phyloP scores from a whole-genome alignment of 2,329 filamentous ascomycete genomes.

The Sarocladium brachiariae region DNA sequence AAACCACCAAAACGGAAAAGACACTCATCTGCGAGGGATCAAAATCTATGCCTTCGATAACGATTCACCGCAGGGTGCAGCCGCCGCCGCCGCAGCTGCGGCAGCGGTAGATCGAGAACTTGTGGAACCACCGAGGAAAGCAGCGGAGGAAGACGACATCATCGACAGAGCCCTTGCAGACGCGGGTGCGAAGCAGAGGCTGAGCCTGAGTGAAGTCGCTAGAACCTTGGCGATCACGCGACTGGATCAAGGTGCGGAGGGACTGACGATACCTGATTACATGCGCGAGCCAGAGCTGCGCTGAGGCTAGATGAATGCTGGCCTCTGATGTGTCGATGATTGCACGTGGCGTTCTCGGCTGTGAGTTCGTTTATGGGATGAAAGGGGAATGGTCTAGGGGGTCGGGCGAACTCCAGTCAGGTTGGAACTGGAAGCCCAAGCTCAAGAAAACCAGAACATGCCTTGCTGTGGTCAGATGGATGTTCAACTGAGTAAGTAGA shows the following conservation, averaged over 20 bases:
- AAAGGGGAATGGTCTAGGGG: too few species aligned
- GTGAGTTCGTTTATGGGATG: too few species aligned
- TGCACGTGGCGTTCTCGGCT: slow-evolving; percentile 2
- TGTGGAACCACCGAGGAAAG: slow-evolving; percentile 8
- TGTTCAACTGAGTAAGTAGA: too few species aligned
- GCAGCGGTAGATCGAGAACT: slow-evolving; percentile 12
- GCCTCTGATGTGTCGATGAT: neutral
- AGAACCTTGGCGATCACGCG: slow-evolving; percentile 21
- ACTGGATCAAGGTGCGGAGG: slow-evolving; percentile 27
- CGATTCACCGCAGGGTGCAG: slow-evolving; percentile 33
- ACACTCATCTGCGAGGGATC: slow-evolving; percentile 91
- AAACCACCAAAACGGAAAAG: slow-evolving; percentile 98
- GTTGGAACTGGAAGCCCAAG: too few species aligned
- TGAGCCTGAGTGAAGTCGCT: slow-evolving; percentile 22
- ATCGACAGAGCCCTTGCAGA: neutral
- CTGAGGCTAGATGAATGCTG: slow-evolving; percentile 15
- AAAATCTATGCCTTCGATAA: slow-evolving; percentile 68
- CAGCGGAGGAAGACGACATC: slow-evolving; percentile 1
- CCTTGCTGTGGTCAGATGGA: too few species aligned
- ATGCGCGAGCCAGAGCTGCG: slow-evolving; percentile 37
- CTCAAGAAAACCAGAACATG: too few species aligned
- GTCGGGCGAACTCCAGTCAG: too few species aligned
- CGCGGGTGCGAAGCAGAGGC: slow-evolving; percentile 10
- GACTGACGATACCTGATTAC: slow-evolving; percentile 32
- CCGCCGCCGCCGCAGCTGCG: neutral